Base-by-base conservation (phyloP, 2,329 filamentous ascomycete genomes). In the Beauveria bassiana region DNA sequence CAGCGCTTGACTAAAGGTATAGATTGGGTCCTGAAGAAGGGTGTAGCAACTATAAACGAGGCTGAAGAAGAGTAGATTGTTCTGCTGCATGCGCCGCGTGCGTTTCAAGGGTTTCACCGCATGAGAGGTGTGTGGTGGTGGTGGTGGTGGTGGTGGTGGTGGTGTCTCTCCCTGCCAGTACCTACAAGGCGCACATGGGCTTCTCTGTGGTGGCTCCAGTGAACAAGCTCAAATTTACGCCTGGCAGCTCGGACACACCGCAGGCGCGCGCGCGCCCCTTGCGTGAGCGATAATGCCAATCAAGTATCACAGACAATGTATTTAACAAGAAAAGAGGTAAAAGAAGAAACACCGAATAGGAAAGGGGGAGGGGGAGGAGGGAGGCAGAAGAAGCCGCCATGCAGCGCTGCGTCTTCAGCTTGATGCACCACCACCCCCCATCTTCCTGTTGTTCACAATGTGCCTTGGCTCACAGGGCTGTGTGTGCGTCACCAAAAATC, bases 181-280 rank as follows among this genome's bases (percentile, higher is more conserved):
- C 12, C 6, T 18, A 18, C 49, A 31, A 10, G 31, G 49, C 24
- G 18, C 22, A 20, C 8, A 22, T 22, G 34, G 42, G 10, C 12
- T n/a, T 34, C 18, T 10, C 14, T 9, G 28, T 31, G 28, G 28
- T 3, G 16, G 54, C 54, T 26, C 54, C 54, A 58, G 45, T 45
- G 45, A 58, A 58, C 55, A 58, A 58, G 55, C 55, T 58, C 55
- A 58, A 50, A 10, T 58, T 58, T 58, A 58, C 45, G 55, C 55
- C 55, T 58, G 55, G 4, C 45, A 58, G 55, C 28, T 31, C 18
- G 38, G 8, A 40, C 38, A 18, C 45, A 57, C 54, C 18, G 24
- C 52, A 28, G 24, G n/a, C n/a, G 49, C 31, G 31, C 31, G 31
- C 31, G 16, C 18, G 18, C 38, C 14, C 22, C 38, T 10, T 20